These are phyloP conservation scores for Phalaenopsis equestris DNA, from an alignment of 106 monocot genomes.

Conservation along the genomic window DNA sequence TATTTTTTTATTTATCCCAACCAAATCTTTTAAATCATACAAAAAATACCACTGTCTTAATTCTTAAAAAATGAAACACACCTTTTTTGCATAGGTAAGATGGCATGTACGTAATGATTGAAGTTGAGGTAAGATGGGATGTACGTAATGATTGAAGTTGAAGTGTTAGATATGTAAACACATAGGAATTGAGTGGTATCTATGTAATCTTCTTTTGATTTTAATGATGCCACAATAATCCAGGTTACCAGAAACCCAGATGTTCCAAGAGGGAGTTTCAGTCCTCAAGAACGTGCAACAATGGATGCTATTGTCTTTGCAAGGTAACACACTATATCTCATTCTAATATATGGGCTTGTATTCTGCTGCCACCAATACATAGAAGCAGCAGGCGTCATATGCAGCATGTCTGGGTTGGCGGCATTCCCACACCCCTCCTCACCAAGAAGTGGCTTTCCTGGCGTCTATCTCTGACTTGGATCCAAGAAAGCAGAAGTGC, in stretches of 20 bases:
- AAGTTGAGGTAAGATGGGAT: too few species aligned
- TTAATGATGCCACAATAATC: not conserved
- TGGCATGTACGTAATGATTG: too few species aligned
- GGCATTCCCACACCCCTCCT: not conserved
- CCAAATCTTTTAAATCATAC: too few species aligned
- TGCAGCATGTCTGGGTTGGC: not conserved
- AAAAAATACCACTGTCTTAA: too few species aligned
- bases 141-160: too few species aligned
- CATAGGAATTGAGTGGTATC: too few species aligned
- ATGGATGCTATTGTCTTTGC: conserved; percentile 84
- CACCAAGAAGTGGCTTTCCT: not conserved
- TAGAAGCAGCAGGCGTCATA: not conserved
- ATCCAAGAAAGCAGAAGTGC: not conserved
- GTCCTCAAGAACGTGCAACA: conserved; percentile 77
- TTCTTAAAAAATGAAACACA: too few species aligned
- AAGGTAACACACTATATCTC: conserved; percentile 37
- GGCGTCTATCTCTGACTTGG: not conserved
- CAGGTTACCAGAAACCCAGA: conserved; percentile 67
- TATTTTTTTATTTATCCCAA: too few species aligned
- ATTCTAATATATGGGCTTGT: not conserved
- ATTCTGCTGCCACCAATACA: not conserved
- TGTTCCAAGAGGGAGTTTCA: conserved; percentile 38
- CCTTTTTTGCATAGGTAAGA: too few species aligned
- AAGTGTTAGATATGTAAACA: too few species aligned
- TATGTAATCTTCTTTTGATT: not conserved